These are phyloP conservation scores for Tilletia horrida DNA, from an alignment of 1,284 basidiomycete genomes.

Conservation along the genomic window DNA sequence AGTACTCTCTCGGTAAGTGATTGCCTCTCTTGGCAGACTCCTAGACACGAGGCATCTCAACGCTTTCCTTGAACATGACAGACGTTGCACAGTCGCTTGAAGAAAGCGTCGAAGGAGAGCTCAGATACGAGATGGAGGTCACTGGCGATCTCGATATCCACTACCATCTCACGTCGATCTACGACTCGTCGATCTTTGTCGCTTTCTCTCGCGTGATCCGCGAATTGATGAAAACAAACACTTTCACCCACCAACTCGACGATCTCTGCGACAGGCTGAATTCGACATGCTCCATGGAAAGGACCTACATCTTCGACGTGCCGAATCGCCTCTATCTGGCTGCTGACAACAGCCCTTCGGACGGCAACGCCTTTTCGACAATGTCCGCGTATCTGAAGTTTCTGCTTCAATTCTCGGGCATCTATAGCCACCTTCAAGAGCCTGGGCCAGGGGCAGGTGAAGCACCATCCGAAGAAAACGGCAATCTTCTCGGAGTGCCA, in stretches of 20 bases:
- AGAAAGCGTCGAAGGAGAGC: constrained; percentile 60
- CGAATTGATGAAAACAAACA: constrained; percentile 16
- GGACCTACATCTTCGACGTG: constrained; percentile 58
- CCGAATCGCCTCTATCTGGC: constrained; percentile 82
- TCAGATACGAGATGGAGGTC: not conserved
- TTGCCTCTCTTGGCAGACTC: too few species aligned
- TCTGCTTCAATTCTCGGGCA: constrained; percentile 75
- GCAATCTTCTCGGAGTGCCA: not conserved
- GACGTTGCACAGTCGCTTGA: constrained; percentile 63
- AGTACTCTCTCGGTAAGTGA: constrained; percentile 75
- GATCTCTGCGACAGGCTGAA: constrained; percentile 7
- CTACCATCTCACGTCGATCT: constrained; percentile 83
- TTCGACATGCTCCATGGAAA: constrained; percentile 9
- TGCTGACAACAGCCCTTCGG: constrained; percentile 87
- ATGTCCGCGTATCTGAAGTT: constrained; percentile 88
- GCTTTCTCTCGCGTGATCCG: constrained; percentile 69
- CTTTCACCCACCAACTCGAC: constrained; percentile 10
- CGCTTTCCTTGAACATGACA: constrained; percentile 10
- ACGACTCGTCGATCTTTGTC: constrained; percentile 81
- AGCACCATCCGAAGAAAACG: not conserved
- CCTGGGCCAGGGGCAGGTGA: not conserved
- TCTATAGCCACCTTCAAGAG: constrained; percentile 61
- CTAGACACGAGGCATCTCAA: not conserved
- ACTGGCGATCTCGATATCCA: constrained; percentile 52
- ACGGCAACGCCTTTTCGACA: constrained; percentile 78